Evolutionary conservation across 73 alveolate species (phyloP).

Genomic region (Urostyla sp.): DNA sequence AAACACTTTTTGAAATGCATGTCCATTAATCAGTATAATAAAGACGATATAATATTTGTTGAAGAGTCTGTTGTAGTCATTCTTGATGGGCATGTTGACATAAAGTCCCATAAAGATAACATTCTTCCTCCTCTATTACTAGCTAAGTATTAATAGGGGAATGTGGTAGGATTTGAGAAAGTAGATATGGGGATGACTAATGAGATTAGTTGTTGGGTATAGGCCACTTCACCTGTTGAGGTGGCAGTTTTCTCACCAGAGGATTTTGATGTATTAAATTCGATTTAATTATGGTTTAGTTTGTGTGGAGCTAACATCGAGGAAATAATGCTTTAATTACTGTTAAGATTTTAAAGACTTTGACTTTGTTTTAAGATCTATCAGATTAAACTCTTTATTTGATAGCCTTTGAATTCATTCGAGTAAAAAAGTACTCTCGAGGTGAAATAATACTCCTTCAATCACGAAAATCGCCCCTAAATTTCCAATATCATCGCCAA

Average conservation of each 20-base stretch:
- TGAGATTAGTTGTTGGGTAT: slow-evolving; percentile 56
- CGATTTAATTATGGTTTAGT: slow-evolving; percentile 21
- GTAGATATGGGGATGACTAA: slow-evolving; percentile 63
- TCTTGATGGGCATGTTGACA: slow-evolving; percentile 46
- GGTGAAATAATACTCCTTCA: slow-evolving; percentile 47
- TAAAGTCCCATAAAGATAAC: slow-evolving; percentile 58
- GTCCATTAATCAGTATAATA: slow-evolving; percentile 2
- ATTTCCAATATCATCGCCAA: slow-evolving; percentile 20
- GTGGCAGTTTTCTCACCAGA: slow-evolving; percentile 44
- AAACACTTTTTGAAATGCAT: slow-evolving; percentile 26
- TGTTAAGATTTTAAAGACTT: slow-evolving; percentile 14
- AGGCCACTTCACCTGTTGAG: slow-evolving; percentile 47
- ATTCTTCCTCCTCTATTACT: slow-evolving; percentile 55
- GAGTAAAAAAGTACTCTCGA: slow-evolving; percentile 35
- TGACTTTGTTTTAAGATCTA: slow-evolving; percentile 13
- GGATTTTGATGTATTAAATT: slow-evolving; percentile 22
- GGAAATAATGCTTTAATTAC: slow-evolving; percentile 21
- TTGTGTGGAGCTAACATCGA: slow-evolving; percentile 58
- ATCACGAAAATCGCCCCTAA: slow-evolving; percentile 62
- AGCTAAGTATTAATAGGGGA: slow-evolving; percentile 55
- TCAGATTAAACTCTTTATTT: slow-evolving; percentile 47
- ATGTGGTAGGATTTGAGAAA: slow-evolving; percentile 55
- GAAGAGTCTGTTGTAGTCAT: slow-evolving; percentile 45
- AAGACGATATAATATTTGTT: slow-evolving; percentile 26
- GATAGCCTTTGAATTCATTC: slow-evolving; percentile 61